These are phyloP conservation scores for Alternaria gaisen DNA, from an alignment of 2,329 filamentous ascomycete genomes.

Conservation along the genomic window DNA sequence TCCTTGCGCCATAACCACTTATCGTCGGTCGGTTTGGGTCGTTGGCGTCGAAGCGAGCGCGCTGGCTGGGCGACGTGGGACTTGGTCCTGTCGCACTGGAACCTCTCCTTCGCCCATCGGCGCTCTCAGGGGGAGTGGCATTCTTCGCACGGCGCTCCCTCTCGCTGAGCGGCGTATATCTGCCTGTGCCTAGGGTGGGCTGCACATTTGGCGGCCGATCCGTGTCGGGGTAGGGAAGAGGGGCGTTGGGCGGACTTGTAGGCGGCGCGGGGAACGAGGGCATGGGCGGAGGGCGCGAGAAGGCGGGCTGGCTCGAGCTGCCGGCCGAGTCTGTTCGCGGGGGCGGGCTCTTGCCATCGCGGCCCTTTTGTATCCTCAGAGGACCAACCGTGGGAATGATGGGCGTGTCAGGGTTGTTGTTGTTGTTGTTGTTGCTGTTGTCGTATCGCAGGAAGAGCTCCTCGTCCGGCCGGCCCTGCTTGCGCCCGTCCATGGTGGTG, in stretches of 20 bases:
- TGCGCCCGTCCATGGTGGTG: constrained; percentile 56
- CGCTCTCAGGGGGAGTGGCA: constrained; percentile 44
- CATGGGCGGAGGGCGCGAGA: constrained; percentile 57
- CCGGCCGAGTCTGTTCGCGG: constrained; percentile 69
- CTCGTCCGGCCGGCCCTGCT: constrained; percentile 75
- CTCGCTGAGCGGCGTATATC: constrained; percentile 51
- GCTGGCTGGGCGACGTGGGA: constrained; percentile 43
- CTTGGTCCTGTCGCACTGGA: constrained; percentile 41
- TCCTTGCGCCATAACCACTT: constrained; percentile 54
- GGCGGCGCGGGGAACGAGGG: constrained; percentile 69
- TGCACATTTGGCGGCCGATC: constrained; percentile 44
- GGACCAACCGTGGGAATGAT: constrained; percentile 87
- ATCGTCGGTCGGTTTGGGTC: constrained; percentile 60
- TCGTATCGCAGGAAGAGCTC: constrained; percentile 77
- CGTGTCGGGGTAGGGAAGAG: constrained; percentile 57
- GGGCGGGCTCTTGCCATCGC: constrained; percentile 64
- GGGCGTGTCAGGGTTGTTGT: constrained; percentile 69
- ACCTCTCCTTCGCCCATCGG: constrained; percentile 42
- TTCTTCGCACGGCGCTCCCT: constrained; percentile 46
- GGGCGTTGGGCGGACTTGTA: constrained; percentile 59
- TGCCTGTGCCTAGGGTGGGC: constrained; percentile 30
- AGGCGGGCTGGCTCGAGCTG: constrained; percentile 59
- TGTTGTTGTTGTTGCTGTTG: constrained; percentile 46
- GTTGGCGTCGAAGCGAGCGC: constrained; percentile 57
- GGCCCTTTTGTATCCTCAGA: constrained; percentile 80